Conservation (phyloP, 495 filamentous ascomycete genomes). For the Pseudevernia furfuracea region DNA sequence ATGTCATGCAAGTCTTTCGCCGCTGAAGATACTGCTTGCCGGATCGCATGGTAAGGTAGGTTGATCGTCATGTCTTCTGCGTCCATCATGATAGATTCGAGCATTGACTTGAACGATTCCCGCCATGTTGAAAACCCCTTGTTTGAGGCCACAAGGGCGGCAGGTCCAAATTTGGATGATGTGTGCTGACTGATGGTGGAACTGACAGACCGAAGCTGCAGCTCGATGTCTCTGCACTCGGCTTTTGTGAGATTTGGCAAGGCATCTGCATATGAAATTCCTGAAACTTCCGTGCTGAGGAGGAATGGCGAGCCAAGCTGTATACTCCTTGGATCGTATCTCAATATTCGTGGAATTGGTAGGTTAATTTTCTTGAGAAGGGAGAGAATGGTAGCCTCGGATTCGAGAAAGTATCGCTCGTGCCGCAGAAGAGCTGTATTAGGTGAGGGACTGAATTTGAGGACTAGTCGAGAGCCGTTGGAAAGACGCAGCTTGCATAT, state of each 20-base stretch:
- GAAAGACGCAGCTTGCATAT: constrained; percentile 47
- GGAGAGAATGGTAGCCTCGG: constrained; percentile 48
- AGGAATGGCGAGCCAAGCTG: constrained; percentile 41
- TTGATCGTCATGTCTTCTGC: constrained; percentile 62
- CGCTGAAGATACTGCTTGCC: constrained; percentile 43
- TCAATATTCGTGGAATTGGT: constrained; percentile 45
- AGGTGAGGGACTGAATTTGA: constrained; percentile 47
- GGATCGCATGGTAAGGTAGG: constrained; percentile 57
- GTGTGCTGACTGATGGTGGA: constrained; percentile 35
- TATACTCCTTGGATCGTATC: constrained; percentile 39
- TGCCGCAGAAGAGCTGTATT: constrained; percentile 49
- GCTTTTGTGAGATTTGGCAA: constrained; percentile 31
- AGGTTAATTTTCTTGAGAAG: constrained; percentile 41
- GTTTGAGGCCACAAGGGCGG: constrained; percentile 41
- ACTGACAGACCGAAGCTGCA: constrained; percentile 33
- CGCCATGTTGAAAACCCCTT: constrained; percentile 51
- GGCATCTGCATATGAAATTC: constrained; percentile 39
- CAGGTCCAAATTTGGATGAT: constrained; percentile 43
- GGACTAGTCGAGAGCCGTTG: constrained; percentile 44
- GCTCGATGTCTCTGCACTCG: constrained; percentile 40
- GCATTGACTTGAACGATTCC: constrained; percentile 50
- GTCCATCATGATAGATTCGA: constrained; percentile 59
- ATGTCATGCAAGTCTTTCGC: constrained; percentile 49
- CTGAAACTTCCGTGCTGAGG: constrained; percentile 42
- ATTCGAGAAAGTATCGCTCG: constrained; percentile 48